These are phyloP conservation scores for Pistacia vera DNA, from an alignment of 345 rosid genomes.

Conservation along the genomic window DNA sequence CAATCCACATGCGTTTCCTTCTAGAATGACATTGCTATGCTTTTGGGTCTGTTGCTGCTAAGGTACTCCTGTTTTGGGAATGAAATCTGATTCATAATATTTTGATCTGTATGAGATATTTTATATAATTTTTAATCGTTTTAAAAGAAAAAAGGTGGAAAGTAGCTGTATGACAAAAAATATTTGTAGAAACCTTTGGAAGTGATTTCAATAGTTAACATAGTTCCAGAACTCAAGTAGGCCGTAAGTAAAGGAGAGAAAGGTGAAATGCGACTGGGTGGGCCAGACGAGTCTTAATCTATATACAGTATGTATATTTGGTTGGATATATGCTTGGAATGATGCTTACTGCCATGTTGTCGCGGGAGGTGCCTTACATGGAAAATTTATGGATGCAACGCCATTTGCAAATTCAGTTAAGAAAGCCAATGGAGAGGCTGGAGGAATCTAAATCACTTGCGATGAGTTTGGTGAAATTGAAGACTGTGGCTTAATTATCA, in stretches of 20 bases:
- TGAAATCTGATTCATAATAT: conserved; percentile 8
- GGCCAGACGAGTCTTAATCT: background rate
- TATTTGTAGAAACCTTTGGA: too few species aligned
- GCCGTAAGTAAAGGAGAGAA: background rate
- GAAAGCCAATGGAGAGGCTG: conserved; percentile 41
- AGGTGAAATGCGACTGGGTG: background rate
- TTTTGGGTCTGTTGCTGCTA: conserved; percentile 95
- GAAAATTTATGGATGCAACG: conserved; percentile 92
- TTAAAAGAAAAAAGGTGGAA: background rate
- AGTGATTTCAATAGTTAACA: too few species aligned
- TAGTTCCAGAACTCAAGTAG: background rate
- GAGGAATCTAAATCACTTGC: too few species aligned
- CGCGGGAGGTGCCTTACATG: conserved; percentile 84
- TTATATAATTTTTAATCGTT: background rate
- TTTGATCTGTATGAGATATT: background rate
- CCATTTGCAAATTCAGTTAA: conserved; percentile 71
- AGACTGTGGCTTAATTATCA: too few species aligned
- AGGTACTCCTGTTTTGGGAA: conserved; percentile 45
- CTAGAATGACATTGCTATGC: conserved; percentile 99
- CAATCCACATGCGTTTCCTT: conserved; percentile 99
- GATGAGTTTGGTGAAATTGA: too few species aligned
- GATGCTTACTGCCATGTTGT: conserved; percentile 8
- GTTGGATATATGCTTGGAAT: background rate
- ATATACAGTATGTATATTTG: background rate
- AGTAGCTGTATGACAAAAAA: background rate